Evolutionary conservation across 768 basidiomycete genomes (phyloP), one percentile per base, ranked within the genome.

Genomic region (Termitomyces eurrhizus): DNA sequence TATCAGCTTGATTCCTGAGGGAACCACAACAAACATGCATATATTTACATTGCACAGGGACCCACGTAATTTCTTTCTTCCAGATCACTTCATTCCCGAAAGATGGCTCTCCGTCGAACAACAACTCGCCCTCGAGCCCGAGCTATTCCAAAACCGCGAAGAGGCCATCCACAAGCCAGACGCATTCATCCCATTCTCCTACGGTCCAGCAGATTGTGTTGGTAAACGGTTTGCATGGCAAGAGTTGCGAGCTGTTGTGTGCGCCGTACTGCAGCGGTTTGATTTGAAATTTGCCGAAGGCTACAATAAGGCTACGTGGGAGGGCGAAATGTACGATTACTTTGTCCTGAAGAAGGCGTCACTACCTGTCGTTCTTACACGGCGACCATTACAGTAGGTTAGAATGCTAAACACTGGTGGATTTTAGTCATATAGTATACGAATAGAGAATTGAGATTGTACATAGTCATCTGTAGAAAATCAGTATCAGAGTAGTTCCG

Each of bases 151-250:
- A 45, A 41, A 62, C 29, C 57, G 46, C 16, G 50, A 57, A 42
- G 52, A 58, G 42, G 50, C 69, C 32, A 61, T 73, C n/a, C 70
- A 68, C 53, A 66, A 69, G 37, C 62, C 62, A 13, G 59, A 62
- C 13, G 75, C 75, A 9, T 77, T 72, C 52, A 70, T 77, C 18
- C 75, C 77, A 1, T 78, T 77, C 60, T 76, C 75, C 37, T 67
- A 71, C 44, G 83, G 84, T 0, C 81, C 82, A 7, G 74, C 76
- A 24, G 81, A 81, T 62, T 85, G 85, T 67, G 77, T 75, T 11
- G 84, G 83, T 24, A 77, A 68, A 50, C 67, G 67, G 45, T 63
- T 78, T 50, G 77, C 76, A 14, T 67, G 67, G 60, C 62, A 72
- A 52, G 76, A 77, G 56, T 66, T 78, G 69, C 69, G 75, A 7